Evolutionary conservation across 352 stramenopile genomes (phyloP).

Genomic region (Peronosclerospora sorghi): DNA sequence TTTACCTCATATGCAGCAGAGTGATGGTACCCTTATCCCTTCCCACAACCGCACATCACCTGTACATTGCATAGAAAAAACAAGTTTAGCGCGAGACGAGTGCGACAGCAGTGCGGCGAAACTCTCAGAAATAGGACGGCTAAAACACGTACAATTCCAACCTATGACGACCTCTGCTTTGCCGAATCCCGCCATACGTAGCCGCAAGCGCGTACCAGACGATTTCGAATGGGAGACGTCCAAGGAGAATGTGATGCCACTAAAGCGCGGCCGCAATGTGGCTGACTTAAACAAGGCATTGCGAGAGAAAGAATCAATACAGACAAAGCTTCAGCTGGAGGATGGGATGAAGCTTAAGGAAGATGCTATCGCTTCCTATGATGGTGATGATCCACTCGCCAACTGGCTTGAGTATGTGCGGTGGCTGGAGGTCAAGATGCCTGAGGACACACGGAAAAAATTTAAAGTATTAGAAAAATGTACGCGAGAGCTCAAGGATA

Average conservation of each 20-base stretch:
- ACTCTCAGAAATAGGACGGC: neutral
- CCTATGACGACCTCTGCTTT: conserved; percentile 12
- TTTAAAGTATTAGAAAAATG: conserved; percentile 64
- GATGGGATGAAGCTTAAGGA: conserved; percentile 43
- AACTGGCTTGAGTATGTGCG: conserved; percentile 64
- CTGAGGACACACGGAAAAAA: conserved; percentile 74
- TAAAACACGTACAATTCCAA: neutral
- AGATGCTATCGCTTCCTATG: conserved; percentile 30
- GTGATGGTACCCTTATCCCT: no score
- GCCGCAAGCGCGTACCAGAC: conserved; percentile 26
- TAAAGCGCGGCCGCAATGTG: conserved; percentile 72
- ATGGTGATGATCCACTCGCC: conserved; percentile 55
- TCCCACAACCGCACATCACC: conserved; percentile 2
- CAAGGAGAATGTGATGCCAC: conserved; percentile 83
- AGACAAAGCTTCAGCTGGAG: conserved; percentile 47
- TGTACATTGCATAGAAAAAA: conserved; percentile 11
- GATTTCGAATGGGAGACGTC: conserved; percentile 77
- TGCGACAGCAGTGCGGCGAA: conserved; percentile 12
- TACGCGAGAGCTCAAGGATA: conserved; percentile 58
- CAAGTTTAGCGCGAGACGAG: conserved; percentile 21
- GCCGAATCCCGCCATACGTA: neutral
- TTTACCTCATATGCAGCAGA: no score
- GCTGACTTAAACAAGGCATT: conserved; percentile 66
- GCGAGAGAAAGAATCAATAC: conserved; percentile 47
- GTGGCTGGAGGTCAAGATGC: conserved; percentile 74